Evolutionary conservation across 345 rosid species (phyloP), one percentile per base, ranked within the genome.

Genomic region (Pistacia integerrima): DNA sequence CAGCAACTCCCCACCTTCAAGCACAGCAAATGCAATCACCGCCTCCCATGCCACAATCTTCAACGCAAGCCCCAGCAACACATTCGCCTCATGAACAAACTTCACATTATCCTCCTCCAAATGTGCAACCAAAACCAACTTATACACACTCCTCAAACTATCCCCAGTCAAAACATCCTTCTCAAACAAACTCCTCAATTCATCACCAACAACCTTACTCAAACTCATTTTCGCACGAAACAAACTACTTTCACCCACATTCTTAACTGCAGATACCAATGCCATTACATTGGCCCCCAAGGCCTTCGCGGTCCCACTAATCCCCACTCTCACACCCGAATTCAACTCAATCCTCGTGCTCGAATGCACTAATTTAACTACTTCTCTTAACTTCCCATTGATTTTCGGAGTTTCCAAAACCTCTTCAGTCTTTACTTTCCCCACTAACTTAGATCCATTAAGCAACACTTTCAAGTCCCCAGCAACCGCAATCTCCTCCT

Each of bases 1-100:
- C 67, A 85, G 33, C 77, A 84, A 52, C 16, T 88, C 91, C 14
- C 76, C 85, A 58, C 97, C 93, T 63, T 90, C 94, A 57, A 91
- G 93, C 0, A 84, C 85, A 63, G 87, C 70, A 82, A 85, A 86
- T 0, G 97, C 93, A 11, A 87, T 77, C 30, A 89, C 84, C 2
- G 87, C 92, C 79, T 94, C 98, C 93, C 97, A 94, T 5, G 85
- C 85, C 77, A 94, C 92, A 73, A 89, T 83, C 76, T 79, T 90
- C 93, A 93, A 90, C 36, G 86, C 93, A 80, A 72, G 58, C 8
- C 80, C 87, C 67, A 89, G 64, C 73, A 85, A 80, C 38, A 41
- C 67, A 72, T 84, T 80, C 78, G 90, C 87, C 66, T 83, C 80
- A 2, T 89, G 91, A 68, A 82, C 87, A 80, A 91, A 86, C 25